phyloP scores from a whole-genome alignment of 2,329 filamentous ascomycete genomes.

The Alternaria triticina region DNA sequence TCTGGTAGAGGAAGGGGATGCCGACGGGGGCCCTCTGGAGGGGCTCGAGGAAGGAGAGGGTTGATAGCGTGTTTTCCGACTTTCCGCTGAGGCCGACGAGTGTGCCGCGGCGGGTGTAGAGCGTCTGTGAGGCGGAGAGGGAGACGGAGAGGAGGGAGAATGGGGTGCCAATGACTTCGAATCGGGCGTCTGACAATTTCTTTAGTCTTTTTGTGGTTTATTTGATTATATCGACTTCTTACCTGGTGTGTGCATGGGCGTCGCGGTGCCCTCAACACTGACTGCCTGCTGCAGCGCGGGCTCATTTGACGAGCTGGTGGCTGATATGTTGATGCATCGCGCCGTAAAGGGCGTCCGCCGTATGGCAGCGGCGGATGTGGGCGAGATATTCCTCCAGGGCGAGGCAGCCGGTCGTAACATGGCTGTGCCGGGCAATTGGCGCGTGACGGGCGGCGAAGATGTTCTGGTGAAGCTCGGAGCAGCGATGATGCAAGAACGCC shows the following conservation, averaged over 20 bases:
- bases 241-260: slow-evolving; percentile 39
- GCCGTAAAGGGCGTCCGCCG: slow-evolving; percentile 21
- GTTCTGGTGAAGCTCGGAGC: slow-evolving; percentile 1
- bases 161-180: slow-evolving; percentile 89
- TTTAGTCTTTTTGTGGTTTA: neutral
- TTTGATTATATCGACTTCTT: neutral
- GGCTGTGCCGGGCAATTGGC: slow-evolving; percentile 36
- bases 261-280: slow-evolving; percentile 26
- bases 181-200: slow-evolving; percentile 75
- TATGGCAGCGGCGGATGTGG: slow-evolving; percentile 19
- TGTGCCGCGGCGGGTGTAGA: slow-evolving; percentile 91
- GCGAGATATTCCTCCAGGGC: slow-evolving; percentile 31
- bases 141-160: slow-evolving; percentile 94
- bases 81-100: slow-evolving; percentile 90
- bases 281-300: slow-evolving; percentile 46
- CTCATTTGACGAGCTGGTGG: slow-evolving; percentile 51
- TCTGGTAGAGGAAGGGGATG: slow-evolving; percentile 94
- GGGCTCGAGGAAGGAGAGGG: slow-evolving; percentile 84
- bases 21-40: slow-evolving; percentile 79
- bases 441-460: slow-evolving; percentile 8
- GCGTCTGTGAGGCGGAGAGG: slow-evolving; percentile 88
- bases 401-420: slow-evolving; percentile 42
- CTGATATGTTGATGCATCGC: slow-evolving; percentile 55
- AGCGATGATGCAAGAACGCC: slow-evolving; percentile 19
- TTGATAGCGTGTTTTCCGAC: slow-evolving; percentile 88